Conservation (phyloP, 108 stramenopile genomes). For the Fragilaria radians region DNA sequence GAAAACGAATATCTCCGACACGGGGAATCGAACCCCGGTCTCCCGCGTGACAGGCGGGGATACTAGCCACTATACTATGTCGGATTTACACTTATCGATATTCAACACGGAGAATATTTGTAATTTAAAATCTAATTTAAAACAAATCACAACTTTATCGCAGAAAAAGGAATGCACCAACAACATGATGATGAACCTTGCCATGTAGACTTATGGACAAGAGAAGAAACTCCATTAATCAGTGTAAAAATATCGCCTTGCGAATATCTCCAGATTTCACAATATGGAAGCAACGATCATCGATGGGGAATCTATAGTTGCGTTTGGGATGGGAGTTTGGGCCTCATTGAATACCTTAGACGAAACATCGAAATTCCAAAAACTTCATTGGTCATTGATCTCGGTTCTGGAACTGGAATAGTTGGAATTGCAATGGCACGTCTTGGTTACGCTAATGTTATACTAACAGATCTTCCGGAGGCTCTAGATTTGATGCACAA, state of each 20-base stretch:
- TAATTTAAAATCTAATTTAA: too few species aligned
- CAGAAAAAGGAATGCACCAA: too few species aligned
- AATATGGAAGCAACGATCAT: background rate
- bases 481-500: background rate
- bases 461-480: background rate
- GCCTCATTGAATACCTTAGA: background rate
- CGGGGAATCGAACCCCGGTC: conserved; percentile 97
- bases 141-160: too few species aligned
- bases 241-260: background rate
- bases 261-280: background rate
- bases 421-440: background rate
- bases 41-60: conserved; percentile 98
- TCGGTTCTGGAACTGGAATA: background rate
- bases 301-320: conserved; percentile 1
- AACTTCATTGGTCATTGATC: background rate
- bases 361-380: background rate
- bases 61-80: conserved; percentile 98
- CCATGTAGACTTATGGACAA: background rate
- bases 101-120: too few species aligned
- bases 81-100: too few species aligned
- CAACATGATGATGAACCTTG: background rate
- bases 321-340: background rate
- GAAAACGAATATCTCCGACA: too few species aligned
- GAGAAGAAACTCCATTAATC: background rate
- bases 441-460: background rate